These are phyloP conservation scores for Fusarium verticillioides DNA, from an alignment of 2,329 filamentous ascomycete species.

Conservation along the genomic window DNA sequence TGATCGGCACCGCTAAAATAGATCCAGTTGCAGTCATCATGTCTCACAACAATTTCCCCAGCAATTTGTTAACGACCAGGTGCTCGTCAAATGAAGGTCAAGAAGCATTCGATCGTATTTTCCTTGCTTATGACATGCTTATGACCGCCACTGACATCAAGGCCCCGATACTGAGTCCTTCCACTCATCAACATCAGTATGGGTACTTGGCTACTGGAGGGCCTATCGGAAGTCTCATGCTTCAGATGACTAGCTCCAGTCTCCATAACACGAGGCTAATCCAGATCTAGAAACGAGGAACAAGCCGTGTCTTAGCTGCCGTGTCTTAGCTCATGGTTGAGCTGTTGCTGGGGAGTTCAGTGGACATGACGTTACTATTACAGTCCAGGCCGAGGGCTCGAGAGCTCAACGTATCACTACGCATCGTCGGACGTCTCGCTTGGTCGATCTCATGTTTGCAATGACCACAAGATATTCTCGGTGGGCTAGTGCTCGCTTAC, in stretches of 20 bases:
- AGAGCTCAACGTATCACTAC: not conserved
- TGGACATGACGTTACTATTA: not conserved
- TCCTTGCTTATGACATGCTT: fast-evolving
- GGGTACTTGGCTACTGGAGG: not conserved
- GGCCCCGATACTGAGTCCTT: not conserved
- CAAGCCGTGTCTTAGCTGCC: constrained; percentile 5
- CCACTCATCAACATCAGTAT: not conserved
- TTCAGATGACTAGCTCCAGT: not conserved
- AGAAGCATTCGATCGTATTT: too few species aligned
- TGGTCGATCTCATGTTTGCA: fast-evolving
- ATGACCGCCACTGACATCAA: not conserved
- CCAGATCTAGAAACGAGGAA: not conserved
- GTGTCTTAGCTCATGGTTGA: not conserved
- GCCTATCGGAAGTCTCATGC: not conserved
- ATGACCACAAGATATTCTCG: not conserved
- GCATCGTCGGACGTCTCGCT: too few species aligned
- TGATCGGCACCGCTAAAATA: not conserved
- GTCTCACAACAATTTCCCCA: not conserved
- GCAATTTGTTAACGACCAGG: not conserved
- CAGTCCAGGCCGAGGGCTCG: not conserved
- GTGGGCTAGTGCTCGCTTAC: constrained; percentile 18
- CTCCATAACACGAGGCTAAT: not conserved
- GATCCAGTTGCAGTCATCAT: not conserved
- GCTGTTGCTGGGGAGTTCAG: not conserved
- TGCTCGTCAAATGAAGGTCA: not conserved